Evolutionary conservation across 23 red algal species (phyloP).

Genomic region (Gracilaria domingensis): DNA sequence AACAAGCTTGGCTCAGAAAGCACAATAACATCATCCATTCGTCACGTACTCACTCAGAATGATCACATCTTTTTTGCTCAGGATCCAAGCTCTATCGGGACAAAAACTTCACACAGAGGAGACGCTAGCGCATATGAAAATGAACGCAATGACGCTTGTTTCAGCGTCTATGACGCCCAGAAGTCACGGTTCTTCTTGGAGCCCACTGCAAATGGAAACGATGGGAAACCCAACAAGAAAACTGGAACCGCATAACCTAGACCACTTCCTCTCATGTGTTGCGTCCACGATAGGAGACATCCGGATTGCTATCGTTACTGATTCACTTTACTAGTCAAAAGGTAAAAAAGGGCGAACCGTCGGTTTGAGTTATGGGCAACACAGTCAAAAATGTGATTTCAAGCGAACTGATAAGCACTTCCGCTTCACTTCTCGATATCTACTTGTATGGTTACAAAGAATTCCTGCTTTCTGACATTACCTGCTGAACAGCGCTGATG

Average conservation of each 20-base stretch:
- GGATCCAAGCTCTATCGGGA: conserved; percentile 29
- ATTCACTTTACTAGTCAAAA: neutral
- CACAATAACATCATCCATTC: conserved; percentile 51
- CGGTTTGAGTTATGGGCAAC: conserved; percentile 15
- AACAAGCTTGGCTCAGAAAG: conserved; percentile 29
- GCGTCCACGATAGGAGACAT: neutral
- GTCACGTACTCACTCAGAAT: conserved; percentile 69
- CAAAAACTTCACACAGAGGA: conserved; percentile 16
- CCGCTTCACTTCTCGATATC: neutral
- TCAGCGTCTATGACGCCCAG: conserved; percentile 41
- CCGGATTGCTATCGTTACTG: neutral
- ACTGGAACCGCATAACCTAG: neutral
- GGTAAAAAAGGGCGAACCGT: neutral
- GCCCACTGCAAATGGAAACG: neutral
- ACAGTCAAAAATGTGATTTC: neutral
- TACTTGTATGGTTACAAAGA: neutral
- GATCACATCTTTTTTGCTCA: conserved; percentile 65
- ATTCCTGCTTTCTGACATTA: conserved; percentile 32
- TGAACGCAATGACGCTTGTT: conserved; percentile 39
- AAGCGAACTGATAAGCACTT: neutral
- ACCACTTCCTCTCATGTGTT: neutral
- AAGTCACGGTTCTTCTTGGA: conserved; percentile 27
- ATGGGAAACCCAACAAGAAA: neutral
- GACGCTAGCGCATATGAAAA: neutral
- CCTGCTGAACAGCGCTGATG: conserved; percentile 59